Evolutionary conservation across 2,329 filamentous ascomycete species (phyloP).

Genomic region (Dactylellina sp.): DNA sequence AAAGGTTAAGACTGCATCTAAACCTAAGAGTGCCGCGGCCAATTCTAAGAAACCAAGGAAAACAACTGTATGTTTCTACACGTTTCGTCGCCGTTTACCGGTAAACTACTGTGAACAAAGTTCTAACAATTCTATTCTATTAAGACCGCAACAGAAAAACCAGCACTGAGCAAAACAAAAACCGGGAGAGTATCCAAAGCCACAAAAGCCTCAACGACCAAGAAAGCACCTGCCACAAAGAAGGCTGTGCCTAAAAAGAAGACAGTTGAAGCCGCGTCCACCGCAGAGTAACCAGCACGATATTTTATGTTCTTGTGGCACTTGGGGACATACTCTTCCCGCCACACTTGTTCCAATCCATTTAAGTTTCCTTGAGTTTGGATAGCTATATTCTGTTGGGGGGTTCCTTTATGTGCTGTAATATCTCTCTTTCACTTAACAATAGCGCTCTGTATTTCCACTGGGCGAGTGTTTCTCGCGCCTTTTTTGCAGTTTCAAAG

Average conservation of each 20-base stretch:
- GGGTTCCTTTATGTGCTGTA: slow-evolving; percentile 7
- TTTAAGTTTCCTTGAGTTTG: slow-evolving; percentile 13
- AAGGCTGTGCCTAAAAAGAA: slow-evolving; percentile 48
- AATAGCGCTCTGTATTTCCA: not conserved
- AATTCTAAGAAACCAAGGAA: slow-evolving; percentile 54
- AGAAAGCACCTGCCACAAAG: slow-evolving; percentile 31
- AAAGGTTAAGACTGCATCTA: slow-evolving; percentile 35
- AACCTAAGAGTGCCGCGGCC: slow-evolving; percentile 36
- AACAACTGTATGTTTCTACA: slow-evolving; percentile 17
- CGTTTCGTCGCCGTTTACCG: no score
- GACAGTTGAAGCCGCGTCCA: slow-evolving; percentile 19
- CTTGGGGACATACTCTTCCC: not conserved
- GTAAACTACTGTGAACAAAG: no score
- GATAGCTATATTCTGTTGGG: no score
- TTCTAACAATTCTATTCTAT: no score
- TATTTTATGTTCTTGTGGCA: not conserved
- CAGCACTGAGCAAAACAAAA: slow-evolving; percentile 44
- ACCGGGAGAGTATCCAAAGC: slow-evolving; percentile 44
- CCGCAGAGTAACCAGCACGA: slow-evolving; percentile 10
- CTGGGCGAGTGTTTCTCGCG: slow-evolving; percentile 5
- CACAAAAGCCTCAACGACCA: slow-evolving; percentile 29
- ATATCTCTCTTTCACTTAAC: no score
- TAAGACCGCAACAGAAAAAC: slow-evolving; percentile 25
- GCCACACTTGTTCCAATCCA: not conserved
- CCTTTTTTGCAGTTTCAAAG: slow-evolving; percentile 35